Percentiles rank a stretch among this genome's conserved stretches.
phyloP scores from a whole-genome alignment of 345 rosid genomes.

The Eutrema heterophyllum region DNA sequence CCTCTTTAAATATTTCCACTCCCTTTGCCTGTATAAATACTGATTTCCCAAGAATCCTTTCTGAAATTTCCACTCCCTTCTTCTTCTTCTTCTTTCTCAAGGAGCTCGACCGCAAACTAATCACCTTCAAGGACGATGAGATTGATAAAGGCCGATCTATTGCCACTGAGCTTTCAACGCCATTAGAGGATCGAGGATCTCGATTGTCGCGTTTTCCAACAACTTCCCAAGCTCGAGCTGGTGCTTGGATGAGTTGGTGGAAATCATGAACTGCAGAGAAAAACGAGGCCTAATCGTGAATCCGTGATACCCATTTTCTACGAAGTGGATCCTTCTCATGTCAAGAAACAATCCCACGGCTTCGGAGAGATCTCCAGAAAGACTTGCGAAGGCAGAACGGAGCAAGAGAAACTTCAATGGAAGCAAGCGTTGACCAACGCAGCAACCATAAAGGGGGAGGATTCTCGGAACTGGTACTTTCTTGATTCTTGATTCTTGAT shows the following conservation, averaged over 20 bases:
- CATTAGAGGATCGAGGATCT: not conserved
- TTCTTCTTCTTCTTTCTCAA: not conserved
- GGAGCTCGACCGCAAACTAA: not conserved
- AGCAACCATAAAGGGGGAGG: no score
- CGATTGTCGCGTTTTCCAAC: not conserved
- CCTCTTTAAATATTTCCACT: not conserved
- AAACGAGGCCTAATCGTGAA: not conserved
- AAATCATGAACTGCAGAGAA: not conserved
- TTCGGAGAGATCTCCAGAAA: no score
- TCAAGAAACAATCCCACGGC: no score
- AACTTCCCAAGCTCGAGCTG: not conserved
- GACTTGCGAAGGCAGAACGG: no score
- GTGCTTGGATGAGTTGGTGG: not conserved
- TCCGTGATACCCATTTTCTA: no score
- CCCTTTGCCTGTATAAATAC: not conserved
- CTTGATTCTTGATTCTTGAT: no score
- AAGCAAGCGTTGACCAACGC: no score
- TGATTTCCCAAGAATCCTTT: not conserved
- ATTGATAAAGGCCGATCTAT: not conserved
- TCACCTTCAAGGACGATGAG: slow-evolving; percentile 4
- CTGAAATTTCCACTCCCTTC: not conserved
- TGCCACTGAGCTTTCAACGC: not conserved
- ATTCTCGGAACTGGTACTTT: no score
- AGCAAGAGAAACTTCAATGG: no score
- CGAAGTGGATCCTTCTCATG: no score